These are phyloP conservation scores for Novymonas esmeraldas DNA, from an alignment of 208 protist species.

Conservation along the genomic window DNA sequence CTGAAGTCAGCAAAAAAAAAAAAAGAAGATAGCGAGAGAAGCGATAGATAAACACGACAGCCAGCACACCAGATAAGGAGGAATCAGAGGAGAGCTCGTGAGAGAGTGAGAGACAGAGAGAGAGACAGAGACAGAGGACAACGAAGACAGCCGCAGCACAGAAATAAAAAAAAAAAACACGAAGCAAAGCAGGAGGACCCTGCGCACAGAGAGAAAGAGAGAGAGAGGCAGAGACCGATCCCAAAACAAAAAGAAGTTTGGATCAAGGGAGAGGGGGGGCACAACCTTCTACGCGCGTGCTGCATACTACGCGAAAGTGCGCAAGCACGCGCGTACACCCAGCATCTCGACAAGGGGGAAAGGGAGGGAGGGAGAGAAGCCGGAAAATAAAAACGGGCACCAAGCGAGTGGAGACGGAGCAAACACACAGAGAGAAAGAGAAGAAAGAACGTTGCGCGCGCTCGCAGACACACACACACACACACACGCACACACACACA, in stretches of 20 bases:
- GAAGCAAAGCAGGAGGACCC: background rate
- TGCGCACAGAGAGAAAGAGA: background rate
- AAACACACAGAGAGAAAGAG: background rate
- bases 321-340: background rate
- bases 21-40: background rate
- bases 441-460: background rate
- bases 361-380: slow-evolving; percentile 6
- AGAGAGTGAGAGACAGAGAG: background rate
- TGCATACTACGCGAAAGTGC: background rate
- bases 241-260: background rate
- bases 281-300: background rate
- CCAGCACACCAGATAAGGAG: too few species aligned
- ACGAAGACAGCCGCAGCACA: background rate
- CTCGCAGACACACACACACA: background rate
- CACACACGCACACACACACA: background rate
- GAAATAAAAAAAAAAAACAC: background rate
- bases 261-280: background rate
- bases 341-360: background rate
- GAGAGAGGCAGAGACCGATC: background rate
- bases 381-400: slow-evolving; percentile 12
- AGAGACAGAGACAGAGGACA: background rate
- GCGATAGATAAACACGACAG: background rate
- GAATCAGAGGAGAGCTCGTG: background rate
- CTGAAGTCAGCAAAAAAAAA: background rate
- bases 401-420: slow-evolving; percentile 2